Percentiles rank a stretch among this genome's conserved stretches.
phyloP scores from a whole-genome alignment of 208 protist genomes.

The Strigomonas galati region DNA sequence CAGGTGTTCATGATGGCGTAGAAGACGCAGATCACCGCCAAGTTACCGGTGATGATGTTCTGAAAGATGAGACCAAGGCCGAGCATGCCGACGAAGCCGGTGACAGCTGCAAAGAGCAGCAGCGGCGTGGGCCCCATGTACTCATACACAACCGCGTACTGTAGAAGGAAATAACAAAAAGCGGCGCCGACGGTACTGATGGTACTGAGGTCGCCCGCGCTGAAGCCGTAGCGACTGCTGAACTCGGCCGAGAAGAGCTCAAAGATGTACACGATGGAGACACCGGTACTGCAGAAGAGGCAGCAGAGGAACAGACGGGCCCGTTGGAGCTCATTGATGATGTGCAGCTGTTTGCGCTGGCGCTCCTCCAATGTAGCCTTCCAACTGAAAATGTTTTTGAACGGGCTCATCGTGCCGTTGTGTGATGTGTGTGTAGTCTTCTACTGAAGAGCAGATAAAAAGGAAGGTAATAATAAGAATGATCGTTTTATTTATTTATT shows the following conservation, averaged over 20 bases:
- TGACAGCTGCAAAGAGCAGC: slow-evolving; percentile 28
- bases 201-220: slow-evolving; percentile 57
- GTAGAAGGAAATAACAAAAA: slow-evolving; percentile 65
- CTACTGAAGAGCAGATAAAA: too few species aligned
- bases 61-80: slow-evolving; percentile 49
- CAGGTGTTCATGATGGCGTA: slow-evolving; percentile 63
- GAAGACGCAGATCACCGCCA: slow-evolving; percentile 56
- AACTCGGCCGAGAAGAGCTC: slow-evolving; percentile 62
- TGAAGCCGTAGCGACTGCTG: slow-evolving; percentile 33
- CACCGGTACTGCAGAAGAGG: slow-evolving; percentile 65
- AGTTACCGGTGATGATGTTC: slow-evolving; percentile 41
- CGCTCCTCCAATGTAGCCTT: neutral
- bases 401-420: neutral
- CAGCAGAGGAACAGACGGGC: slow-evolving; percentile 46
- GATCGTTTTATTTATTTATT: neutral
- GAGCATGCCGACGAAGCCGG: slow-evolving; percentile 39
- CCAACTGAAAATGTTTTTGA: slow-evolving; percentile 5
- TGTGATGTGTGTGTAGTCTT: too few species aligned
- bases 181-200: slow-evolving; percentile 65
- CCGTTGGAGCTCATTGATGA: slow-evolving; percentile 48
- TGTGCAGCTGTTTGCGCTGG: neutral
- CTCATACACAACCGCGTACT: slow-evolving; percentile 57
- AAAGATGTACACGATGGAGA: slow-evolving; percentile 60
- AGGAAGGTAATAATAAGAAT: too few species aligned
- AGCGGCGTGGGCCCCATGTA: slow-evolving; percentile 38